These are phyloP conservation scores for Henckelia pumila DNA, from an alignment of 257 asterid genomes.

Conservation along the genomic window DNA sequence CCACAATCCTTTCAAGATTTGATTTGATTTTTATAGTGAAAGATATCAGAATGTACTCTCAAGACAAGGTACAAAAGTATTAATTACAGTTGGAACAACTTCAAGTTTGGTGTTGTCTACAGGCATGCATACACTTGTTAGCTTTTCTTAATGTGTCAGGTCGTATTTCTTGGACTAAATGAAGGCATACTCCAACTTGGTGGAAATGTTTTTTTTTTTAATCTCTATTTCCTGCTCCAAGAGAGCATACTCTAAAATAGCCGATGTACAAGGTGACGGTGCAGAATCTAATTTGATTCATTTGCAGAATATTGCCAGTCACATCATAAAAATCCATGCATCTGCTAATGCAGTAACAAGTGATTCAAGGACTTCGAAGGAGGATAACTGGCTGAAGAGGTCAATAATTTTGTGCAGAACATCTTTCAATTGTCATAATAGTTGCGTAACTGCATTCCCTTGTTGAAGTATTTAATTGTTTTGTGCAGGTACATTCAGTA, in stretches of 20 bases:
- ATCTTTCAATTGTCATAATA: slow-evolving; percentile 6
- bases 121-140: background rate
- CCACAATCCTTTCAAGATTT: slow-evolving; percentile 96
- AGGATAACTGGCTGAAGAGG: slow-evolving; percentile 97
- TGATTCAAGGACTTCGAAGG: slow-evolving; percentile 63
- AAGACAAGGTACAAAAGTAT: slow-evolving; percentile 73
- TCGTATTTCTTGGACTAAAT: background rate
- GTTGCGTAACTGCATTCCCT: background rate
- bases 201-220: background rate
- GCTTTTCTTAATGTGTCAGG: background rate
- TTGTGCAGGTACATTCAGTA: slow-evolving; percentile 80
- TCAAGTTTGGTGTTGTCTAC: background rate
- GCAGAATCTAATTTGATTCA: slow-evolving; percentile 26
- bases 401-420: slow-evolving; percentile 22
- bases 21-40: slow-evolving; percentile 93
- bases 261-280: slow-evolving; percentile 12
- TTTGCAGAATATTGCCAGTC: slow-evolving; percentile 85
- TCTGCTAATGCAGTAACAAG: slow-evolving; percentile 72
- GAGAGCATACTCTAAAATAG: slow-evolving; percentile 12
- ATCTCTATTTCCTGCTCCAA: background rate
- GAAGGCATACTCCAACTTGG: background rate
- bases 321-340: slow-evolving; percentile 85
- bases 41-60: slow-evolving; percentile 80
- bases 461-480: slow-evolving; percentile 29
- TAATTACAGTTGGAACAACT: background rate